These are phyloP conservation scores for Saussurea involucrata DNA, from an alignment of 129 eudicot genomes.

Conservation along the genomic window DNA sequence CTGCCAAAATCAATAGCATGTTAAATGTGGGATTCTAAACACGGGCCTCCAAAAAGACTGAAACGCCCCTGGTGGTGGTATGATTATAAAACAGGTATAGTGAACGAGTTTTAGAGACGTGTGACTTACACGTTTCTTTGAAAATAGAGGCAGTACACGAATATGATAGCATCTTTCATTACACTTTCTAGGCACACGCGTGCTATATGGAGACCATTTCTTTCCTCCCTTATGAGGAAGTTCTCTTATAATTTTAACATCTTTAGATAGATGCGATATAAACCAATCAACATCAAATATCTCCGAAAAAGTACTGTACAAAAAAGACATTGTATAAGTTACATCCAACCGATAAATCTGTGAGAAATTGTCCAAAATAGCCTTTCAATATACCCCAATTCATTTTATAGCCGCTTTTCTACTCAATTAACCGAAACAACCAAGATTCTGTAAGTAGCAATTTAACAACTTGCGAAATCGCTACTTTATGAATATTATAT, in stretches of 20 bases:
- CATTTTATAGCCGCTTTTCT: background rate
- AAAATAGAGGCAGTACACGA: conserved; percentile 70
- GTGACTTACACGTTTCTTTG: conserved; percentile 71
- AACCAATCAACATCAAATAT: conserved; percentile 94
- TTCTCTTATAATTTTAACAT: conserved; percentile 71
- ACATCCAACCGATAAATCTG: background rate
- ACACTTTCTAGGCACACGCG: conserved; percentile 94
- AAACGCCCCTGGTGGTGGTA: background rate
- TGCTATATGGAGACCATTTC: conserved; percentile 62
- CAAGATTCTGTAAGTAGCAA: background rate
- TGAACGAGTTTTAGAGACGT: background rate
- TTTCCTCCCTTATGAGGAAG: conserved; percentile 71
- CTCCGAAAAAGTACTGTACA: conserved; percentile 77
- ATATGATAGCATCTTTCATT: conserved; percentile 64
- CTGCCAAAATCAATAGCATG: conserved; percentile 33
- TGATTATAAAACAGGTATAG: background rate
- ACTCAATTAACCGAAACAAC: background rate
- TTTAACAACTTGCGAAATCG: background rate
- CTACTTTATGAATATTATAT: background rate
- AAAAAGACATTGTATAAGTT: conserved; percentile 12
- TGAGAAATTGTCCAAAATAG: background rate
- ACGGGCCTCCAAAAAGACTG: background rate
- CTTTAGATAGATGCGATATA: conserved; percentile 64
- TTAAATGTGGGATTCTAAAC: background rate
- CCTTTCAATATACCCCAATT: background rate